Evolutionary conservation across 2,329 filamentous ascomycete species (phyloP), one percentile per base, ranked within the genome.

Genomic region (Pestalotiopsis sp.): DNA sequence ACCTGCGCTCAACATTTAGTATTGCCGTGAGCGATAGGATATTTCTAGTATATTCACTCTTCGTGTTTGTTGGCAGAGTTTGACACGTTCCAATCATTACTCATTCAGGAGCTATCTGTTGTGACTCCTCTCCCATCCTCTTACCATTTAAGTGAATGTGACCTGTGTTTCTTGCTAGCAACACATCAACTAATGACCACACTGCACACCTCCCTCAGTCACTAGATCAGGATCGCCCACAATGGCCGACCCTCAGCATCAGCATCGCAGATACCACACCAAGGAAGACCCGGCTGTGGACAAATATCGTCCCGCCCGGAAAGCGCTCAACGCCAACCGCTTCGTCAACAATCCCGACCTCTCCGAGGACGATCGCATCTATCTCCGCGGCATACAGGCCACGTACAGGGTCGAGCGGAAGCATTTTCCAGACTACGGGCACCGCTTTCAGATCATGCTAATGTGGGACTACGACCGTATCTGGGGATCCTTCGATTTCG

Each of bases 331-430:
- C n/a, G 63, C 39, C 36, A 65, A 65, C 25, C 12, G 17, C 17
- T 65, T 65, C 23, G 63, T 65, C 23, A 65, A 65, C 17, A 65
- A 65, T 38, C 63, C 45, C 27, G 12, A 57, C 20, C 63, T 65
- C 25, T 65, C 63, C 20, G 63, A 65, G 2, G 31, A 36, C 20
- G 63, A 65, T 57, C 41, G 25, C 7, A 58, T 58, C 45, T 65
- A 65, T 65, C 63, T 65, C n/a, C 63, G 41, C 52, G 23, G 63
- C 25, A 65, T 65, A 17, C 63, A 65, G 41, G 41, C 25, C 3
- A 65, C 63, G 9, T 65, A 38, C 4, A 65, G 38, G 13, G 63
- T 65, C 38, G 38, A 65, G 41, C 45, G 31, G 31, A 41, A 65
- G 3, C 45, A 17, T 25, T 65, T 25, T 23, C 41, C 63, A 9